Conservation (phyloP, 345 rosid genomes). For the Lumnitzera littorea region DNA sequence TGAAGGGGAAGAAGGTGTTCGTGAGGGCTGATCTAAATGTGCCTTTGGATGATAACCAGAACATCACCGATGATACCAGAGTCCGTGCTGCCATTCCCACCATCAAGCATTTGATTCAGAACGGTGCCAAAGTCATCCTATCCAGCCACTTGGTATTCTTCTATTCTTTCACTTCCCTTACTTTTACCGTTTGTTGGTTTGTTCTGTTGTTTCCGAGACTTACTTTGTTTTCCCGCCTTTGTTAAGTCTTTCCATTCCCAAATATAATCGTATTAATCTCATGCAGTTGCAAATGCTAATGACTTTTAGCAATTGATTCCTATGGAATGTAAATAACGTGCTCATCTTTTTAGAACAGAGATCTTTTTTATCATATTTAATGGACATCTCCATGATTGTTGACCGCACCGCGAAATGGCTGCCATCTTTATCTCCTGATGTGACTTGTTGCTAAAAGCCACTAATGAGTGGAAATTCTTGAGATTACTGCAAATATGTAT, state of each 20-base stretch:
- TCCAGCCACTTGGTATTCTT: slow-evolving; percentile 83
- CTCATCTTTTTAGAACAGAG: background rate
- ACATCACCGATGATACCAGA: slow-evolving; percentile 94
- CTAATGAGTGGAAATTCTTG: too few relatives aligned
- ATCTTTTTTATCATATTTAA: too few relatives aligned
- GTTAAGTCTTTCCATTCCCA: background rate
- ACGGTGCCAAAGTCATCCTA: slow-evolving; percentile 92
- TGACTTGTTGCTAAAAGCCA: too few relatives aligned
- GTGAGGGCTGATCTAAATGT: slow-evolving; percentile 95
- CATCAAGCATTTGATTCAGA: slow-evolving; percentile 77
- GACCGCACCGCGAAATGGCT: background rate
- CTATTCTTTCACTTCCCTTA: background rate
- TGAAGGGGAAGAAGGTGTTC: slow-evolving; percentile 93
- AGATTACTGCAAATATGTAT: too few relatives aligned
- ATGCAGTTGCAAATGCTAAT: background rate
- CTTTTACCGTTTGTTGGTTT: background rate
- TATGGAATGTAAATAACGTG: background rate
- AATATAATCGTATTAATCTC: background rate
- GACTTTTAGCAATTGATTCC: background rate
- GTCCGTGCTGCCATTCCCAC: slow-evolving; percentile 94
- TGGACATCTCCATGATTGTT: background rate
- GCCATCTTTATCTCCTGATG: too few relatives aligned
- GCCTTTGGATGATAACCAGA: slow-evolving; percentile 84
- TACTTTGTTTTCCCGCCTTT: background rate
- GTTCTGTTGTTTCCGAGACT: background rate